Evolutionary conservation across 2,329 filamentous ascomycete genomes (phyloP), one percentile per base, ranked within the genome.

Genomic region (Aspergillus chevalieri): DNA sequence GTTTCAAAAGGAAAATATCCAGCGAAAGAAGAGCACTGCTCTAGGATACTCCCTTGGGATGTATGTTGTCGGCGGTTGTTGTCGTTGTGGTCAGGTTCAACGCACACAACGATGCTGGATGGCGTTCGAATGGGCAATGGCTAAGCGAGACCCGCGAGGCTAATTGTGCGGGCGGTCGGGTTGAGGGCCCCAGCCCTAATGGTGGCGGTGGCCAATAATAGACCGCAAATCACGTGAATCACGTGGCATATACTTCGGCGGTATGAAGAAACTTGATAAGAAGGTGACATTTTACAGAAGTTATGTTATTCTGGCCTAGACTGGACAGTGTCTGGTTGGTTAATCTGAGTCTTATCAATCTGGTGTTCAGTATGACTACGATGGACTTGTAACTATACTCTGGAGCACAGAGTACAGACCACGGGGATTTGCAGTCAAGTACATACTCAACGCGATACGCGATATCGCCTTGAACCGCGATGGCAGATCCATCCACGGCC

Each of bases 41-140:
- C 65, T 64, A 63, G 64, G 65, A 67, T 66, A 66, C 63, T 65
- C 65, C 66, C 65, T 66, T 60, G 64, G 64, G 64, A 65, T 66
- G 65, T 65, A 64, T 67, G 64, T 72, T 73, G 70, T 72, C 68
- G 69, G 67, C 68, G 69, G 67, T 72, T 67, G 68, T 70, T 70
- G 69, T 72, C 69, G 70, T 70, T 66, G 69, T 67, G 67, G 65
- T 68, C 64, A 64, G 64, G 64, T 68, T 41, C 67, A 65, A 67
- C 64, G 65, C 66, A 66, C 65, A 69, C 68, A 68, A 69, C 64
- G 64, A 65, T 67, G 66, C 69, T 65, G 64, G 61, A 67, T 68
- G 64, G 38, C 38, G 64, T 65, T 65, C 60, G 58, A 54, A 55
- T 52, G 43, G 39, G 47, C 44, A 46, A 57, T 61, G 62, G 64